Evolutionary conservation across 306 rosid genomes (phyloP).

Genomic region (Trichosanthes truncata): DNA sequence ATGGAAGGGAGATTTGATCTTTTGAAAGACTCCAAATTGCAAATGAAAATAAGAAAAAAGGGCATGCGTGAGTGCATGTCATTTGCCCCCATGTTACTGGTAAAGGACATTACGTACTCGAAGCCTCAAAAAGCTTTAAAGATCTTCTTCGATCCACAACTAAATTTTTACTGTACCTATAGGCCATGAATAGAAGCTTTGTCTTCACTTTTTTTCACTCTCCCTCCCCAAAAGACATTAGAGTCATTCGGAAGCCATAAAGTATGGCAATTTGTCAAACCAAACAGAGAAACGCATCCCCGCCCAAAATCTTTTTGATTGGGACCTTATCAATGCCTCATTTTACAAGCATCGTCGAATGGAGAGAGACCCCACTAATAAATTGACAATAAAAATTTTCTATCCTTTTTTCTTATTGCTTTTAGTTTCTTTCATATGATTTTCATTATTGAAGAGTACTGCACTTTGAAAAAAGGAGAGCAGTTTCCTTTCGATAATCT

Average conservation of each 20-base stretch:
- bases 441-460: not conserved
- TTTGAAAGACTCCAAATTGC: not conserved
- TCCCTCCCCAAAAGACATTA: constrained; percentile 16
- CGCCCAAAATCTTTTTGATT: constrained; percentile 26
- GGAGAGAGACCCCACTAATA: not conserved
- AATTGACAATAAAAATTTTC: not conserved
- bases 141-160: constrained; percentile 40
- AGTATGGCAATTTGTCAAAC: constrained; percentile 29
- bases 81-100: constrained; percentile 30
- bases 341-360: not conserved
- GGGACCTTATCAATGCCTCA: constrained; percentile 16
- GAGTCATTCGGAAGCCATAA: constrained; percentile 17
- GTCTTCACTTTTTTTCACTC: not conserved
- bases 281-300: constrained; percentile 29
- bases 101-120: constrained; percentile 44
- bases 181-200: constrained; percentile 1
- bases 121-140: constrained; percentile 29
- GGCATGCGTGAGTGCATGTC: constrained; percentile 14
- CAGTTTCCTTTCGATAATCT: not conserved
- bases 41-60: constrained; percentile 11
- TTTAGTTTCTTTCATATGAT: not conserved
- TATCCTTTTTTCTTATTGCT: not conserved
- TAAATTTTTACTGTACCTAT: constrained; percentile 17
- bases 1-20: not conserved
- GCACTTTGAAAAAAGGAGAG: not conserved